Percentiles rank a stretch among this genome's conserved stretches.
These are phyloP conservation scores for Verticillium nonalfalfae DNA, from an alignment of 2,329 filamentous ascomycete genomes.

Conservation along the genomic window DNA sequence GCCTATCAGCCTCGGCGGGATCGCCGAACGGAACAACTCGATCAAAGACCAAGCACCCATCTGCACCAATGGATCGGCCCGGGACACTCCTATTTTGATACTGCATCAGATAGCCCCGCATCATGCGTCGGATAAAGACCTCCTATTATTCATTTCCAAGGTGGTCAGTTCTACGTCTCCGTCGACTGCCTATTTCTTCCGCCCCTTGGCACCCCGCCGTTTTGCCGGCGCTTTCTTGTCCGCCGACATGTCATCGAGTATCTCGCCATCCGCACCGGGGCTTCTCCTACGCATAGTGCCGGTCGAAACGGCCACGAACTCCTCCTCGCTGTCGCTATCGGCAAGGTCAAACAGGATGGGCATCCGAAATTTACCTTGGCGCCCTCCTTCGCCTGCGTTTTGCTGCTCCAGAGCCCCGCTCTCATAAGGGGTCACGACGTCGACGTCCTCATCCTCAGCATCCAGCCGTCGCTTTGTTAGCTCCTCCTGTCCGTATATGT, in stretches of 20 bases:
- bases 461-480: slow-evolving; percentile 87
- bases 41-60: neutral
- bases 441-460: slow-evolving; percentile 87
- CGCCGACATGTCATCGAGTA: slow-evolving; percentile 45
- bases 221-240: slow-evolving; percentile 32
- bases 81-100: neutral
- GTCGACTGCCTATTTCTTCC: slow-evolving; percentile 25
- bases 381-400: neutral
- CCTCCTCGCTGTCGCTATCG: slow-evolving; percentile 93
- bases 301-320: slow-evolving; percentile 60
- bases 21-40: neutral
- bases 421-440: slow-evolving; percentile 67
- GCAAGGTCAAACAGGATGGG: slow-evolving; percentile 89
- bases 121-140: neutral
- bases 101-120: neutral
- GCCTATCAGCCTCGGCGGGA: neutral
- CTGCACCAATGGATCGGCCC: neutral
- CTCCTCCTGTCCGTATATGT: slow-evolving; percentile 93
- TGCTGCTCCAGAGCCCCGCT: slow-evolving; percentile 34
- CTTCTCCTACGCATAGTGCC: slow-evolving; percentile 87
- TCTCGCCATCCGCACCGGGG: slow-evolving; percentile 63
- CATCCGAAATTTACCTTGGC: slow-evolving; percentile 63
- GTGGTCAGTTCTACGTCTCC: neutral
- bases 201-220: slow-evolving; percentile 35
- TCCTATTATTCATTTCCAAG: neutral